Base-by-base conservation (phyloP, 352 stramenopile genomes). In the Globisporangium yorkense region DNA sequence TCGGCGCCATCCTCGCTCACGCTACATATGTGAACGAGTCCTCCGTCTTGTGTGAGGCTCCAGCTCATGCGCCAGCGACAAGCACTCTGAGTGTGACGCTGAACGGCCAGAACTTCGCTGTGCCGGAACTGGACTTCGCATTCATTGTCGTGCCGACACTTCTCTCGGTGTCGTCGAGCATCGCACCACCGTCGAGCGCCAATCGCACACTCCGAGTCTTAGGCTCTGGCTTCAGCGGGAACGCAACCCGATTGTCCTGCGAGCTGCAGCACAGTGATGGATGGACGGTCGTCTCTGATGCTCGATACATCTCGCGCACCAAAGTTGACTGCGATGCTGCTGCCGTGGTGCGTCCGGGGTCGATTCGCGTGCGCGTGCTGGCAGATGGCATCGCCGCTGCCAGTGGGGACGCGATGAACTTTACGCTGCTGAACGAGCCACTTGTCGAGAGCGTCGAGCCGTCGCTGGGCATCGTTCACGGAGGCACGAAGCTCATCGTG, bases 51-150 rank as follows among this genome's bases (percentile, higher is more conserved):
- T 96, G 88, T 33, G 59, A 79, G 8, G 67, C 82, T 12, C 87
- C 87, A 58, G 46, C 50, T 1, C 72, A 84, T 27, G 27, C 51
- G 31, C 49, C 15, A 56, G 48, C 71, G 61, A 41, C 13, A 20
- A 13, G 66, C 66, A 1, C 70, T 47, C 31, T 96, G 18, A 71
- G 63, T 12, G 51, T 95, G 48, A 80, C 78, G 7, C 40, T 82
- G 0, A 94, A 96, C 41, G 82, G 87, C 1, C 70, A 89, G 24
- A 63, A 95, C 44, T 92, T 89, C 12, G 46, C 40, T 2, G 52
- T 51, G 0, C 46, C 70, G 21, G 68, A 16, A 18, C 24, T 44
- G n/a, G 15, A 31, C 2, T 89, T 96, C 43, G 65, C 37, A 0
- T 94, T 81, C 49, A 56, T 82, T 5, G 35, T 53, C 2, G 57